phyloP scores from a whole-genome alignment of 768 basidiomycete species.

The Tulasnella sp. region DNA sequence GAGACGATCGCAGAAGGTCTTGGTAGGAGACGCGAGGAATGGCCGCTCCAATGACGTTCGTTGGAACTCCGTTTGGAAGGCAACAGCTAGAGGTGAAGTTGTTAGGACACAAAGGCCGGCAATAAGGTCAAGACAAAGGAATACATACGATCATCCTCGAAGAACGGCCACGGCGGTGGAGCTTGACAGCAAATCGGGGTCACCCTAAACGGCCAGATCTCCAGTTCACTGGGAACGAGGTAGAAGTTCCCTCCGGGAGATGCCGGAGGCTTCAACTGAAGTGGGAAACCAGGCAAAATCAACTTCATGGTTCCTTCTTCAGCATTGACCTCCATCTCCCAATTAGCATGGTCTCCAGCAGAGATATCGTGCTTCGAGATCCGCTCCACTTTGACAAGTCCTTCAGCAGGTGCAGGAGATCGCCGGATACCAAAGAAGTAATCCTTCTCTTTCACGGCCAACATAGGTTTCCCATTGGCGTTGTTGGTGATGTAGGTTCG shows the following conservation, averaged over 20 bases:
- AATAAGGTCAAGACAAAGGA: not conserved
- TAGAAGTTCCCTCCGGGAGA: constrained; percentile 19
- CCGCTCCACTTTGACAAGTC: not conserved
- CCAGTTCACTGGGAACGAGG: constrained; percentile 10
- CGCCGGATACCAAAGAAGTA: not conserved
- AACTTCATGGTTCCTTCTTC: constrained; percentile 24
- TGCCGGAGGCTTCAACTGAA: constrained; percentile 25
- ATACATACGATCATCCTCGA: constrained; percentile 27
- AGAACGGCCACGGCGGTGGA: constrained; percentile 30
- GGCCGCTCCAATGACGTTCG: constrained; percentile 28
- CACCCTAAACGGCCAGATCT: constrained; percentile 29
- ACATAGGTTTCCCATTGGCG: not conserved
- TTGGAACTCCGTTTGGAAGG: constrained; percentile 29
- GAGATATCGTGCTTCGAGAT: not conserved
- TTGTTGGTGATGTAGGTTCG: not conserved
- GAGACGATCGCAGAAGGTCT: constrained; percentile 17
- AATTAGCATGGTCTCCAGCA: constrained; percentile 23
- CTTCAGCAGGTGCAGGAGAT: not conserved
- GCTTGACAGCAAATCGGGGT: constrained; percentile 30
- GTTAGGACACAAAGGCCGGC: too few relatives aligned
- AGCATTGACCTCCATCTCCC: constrained; percentile 29
- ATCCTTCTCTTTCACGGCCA: not conserved
- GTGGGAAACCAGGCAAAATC: constrained; percentile 25
- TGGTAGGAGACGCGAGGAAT: constrained; percentile 12
- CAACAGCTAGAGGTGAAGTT: constrained; percentile 21